phyloP scores from a whole-genome alignment of 202 grass and related monocot genomes.

The Schoenoplectus tabernaemontani region DNA sequence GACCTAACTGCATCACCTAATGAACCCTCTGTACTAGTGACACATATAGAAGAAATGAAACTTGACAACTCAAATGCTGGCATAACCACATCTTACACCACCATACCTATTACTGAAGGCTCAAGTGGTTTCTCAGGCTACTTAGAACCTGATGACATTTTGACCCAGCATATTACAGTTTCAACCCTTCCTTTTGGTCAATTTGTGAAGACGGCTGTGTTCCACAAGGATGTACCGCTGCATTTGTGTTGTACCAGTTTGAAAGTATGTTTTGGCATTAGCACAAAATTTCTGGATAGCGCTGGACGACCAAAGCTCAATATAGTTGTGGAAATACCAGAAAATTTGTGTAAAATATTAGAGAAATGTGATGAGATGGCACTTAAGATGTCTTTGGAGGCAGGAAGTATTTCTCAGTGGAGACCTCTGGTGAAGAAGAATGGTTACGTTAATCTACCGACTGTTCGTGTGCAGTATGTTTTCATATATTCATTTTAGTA shows the following conservation, averaged over 20 bases:
- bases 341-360: constrained; percentile 54
- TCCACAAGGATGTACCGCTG: constrained; percentile 43
- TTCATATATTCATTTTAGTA: neutral
- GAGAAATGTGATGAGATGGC: constrained; percentile 60
- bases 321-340: constrained; percentile 57
- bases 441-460: constrained; percentile 45
- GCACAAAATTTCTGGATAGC: constrained; percentile 53
- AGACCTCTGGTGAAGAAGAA: constrained; percentile 61
- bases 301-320: constrained; percentile 65
- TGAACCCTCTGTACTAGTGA: constrained; percentile 36
- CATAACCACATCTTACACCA: constrained; percentile 9
- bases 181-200: constrained; percentile 33
- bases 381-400: constrained; percentile 40
- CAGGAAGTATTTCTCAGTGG: constrained; percentile 77
- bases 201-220: constrained; percentile 37
- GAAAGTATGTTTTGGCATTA: constrained; percentile 57
- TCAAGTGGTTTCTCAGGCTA: constrained; percentile 52
- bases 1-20: constrained; percentile 31
- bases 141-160: constrained; percentile 50
- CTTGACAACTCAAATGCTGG: constrained; percentile 27
- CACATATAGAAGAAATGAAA: constrained; percentile 54
- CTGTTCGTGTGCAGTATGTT: constrained; percentile 65
- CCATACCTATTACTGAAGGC: constrained; percentile 27
- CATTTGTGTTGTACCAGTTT: constrained; percentile 48
- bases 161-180: constrained; percentile 44